These are phyloP conservation scores for Metschnikowia baotianmanensis DNA, from an alignment of 805 yeast genomes.

Conservation along the genomic window DNA sequence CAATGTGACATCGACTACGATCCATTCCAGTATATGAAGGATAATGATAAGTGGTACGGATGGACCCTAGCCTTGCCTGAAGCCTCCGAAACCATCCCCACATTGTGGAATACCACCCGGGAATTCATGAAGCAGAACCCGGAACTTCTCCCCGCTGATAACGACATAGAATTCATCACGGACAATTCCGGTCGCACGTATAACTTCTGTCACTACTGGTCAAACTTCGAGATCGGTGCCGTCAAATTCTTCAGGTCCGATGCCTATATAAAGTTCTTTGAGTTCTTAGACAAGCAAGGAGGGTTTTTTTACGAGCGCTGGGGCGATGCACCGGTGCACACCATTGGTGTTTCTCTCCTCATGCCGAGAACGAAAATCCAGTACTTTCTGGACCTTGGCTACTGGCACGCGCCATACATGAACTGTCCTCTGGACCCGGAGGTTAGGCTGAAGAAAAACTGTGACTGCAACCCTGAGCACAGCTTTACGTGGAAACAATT, in stretches of 20 bases:
- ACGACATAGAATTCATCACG: constrained; percentile 62
- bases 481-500: constrained; percentile 78
- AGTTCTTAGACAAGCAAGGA: constrained; percentile 60
- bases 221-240: constrained; percentile 80
- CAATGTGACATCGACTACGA: constrained; percentile 24
- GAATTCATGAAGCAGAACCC: constrained; percentile 17
- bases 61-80: constrained; percentile 23
- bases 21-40: too few relatives aligned
- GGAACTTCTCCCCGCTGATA: constrained; percentile 16
- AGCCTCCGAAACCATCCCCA: constrained; percentile 19
- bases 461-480: constrained; percentile 69
- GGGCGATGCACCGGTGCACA: constrained; percentile 94
- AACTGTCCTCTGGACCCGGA: constrained; percentile 71
- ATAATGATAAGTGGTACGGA: constrained; percentile 22
- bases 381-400: constrained; percentile 80
- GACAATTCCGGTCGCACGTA: constrained; percentile 68
- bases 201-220: constrained; percentile 88
- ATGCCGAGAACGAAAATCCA: constrained; percentile 67
- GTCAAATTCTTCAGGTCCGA: constrained; percentile 72
- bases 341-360: constrained; percentile 80
- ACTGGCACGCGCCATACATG: constrained; percentile 76
- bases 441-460: constrained; percentile 54
- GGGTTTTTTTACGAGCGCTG: constrained; percentile 85
- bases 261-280: constrained; percentile 66
- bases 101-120: constrained; percentile 21